These are phyloP conservation scores for Hippophae rhamnoides DNA, from an alignment of 306 rosid genomes.

Conservation along the genomic window DNA sequence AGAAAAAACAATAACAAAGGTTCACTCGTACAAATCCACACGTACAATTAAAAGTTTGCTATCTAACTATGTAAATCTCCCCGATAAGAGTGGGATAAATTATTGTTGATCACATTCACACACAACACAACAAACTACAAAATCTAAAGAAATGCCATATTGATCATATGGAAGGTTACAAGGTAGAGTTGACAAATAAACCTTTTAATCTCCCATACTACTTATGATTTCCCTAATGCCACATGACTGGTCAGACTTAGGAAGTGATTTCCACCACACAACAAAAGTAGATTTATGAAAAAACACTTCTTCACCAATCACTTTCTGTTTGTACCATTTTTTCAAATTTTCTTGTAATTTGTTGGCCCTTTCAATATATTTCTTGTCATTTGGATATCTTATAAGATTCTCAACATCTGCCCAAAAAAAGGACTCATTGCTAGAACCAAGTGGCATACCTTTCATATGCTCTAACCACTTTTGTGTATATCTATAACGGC, in stretches of 20 bases:
- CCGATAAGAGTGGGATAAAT: no score
- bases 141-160: no score
- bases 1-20: no score
- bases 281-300: constrained; percentile 31
- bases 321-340: constrained; percentile 20
- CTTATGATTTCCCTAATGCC: no score
- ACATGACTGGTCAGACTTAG: background rate
- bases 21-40: no score
- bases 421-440: constrained; percentile 56
- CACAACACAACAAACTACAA: no score
- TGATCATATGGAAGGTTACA: no score
- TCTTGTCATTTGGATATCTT: background rate
- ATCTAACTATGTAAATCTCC: no score
- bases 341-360: constrained; percentile 19
- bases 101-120: no score
- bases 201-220: no score
- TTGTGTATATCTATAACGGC: constrained; percentile 45
- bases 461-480: constrained; percentile 53
- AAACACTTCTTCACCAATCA: constrained; percentile 32
- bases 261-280: constrained; percentile 41
- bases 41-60: no score
- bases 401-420: constrained; percentile 68
- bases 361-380: background rate
- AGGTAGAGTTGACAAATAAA: no score
- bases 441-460: background rate